Percentiles rank a stretch among this genome's conserved stretches.
These are phyloP conservation scores for Leishmania guyanensis DNA, from an alignment of 208 protist genomes.

Conservation along the genomic window DNA sequence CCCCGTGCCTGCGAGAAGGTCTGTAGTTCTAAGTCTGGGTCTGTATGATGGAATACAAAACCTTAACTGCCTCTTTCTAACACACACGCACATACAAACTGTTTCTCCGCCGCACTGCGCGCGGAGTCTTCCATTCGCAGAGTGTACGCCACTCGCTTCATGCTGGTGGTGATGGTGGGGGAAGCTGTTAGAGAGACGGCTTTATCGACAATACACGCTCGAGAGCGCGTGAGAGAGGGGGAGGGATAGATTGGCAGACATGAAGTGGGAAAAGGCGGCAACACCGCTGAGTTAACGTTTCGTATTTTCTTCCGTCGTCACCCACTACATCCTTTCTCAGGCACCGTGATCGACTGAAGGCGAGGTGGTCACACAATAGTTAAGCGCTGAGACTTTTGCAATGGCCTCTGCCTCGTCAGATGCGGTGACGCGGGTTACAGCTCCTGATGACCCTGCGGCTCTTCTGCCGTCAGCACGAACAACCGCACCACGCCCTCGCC, in stretches of 20 bases:
- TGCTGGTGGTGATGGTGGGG: neutral
- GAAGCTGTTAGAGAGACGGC: neutral
- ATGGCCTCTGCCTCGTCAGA: conserved; percentile 1
- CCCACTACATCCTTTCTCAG: neutral
- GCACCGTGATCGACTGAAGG: neutral
- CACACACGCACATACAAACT: neutral
- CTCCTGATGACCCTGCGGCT: neutral
- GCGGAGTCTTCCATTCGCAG: neutral
- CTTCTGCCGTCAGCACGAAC: neutral
- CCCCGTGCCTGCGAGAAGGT: neutral
- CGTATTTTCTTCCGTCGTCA: too few species aligned
- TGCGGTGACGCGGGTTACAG: neutral
- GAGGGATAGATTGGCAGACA: too few species aligned
- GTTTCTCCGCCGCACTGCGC: neutral
- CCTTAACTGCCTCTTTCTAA: neutral
- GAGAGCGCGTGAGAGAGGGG: neutral
- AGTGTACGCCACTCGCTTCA: neutral
- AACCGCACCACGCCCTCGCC: neutral
- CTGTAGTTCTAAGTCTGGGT: neutral
- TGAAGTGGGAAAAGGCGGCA: neutral
- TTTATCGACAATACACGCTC: neutral
- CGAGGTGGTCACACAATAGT: neutral
- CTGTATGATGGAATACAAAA: neutral
- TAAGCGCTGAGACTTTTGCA: too few species aligned
- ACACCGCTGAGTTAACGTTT: neutral